These are phyloP conservation scores for Chalciporus sp. DNA, from an alignment of 1,284 basidiomycete species.

Conservation along the genomic window DNA sequence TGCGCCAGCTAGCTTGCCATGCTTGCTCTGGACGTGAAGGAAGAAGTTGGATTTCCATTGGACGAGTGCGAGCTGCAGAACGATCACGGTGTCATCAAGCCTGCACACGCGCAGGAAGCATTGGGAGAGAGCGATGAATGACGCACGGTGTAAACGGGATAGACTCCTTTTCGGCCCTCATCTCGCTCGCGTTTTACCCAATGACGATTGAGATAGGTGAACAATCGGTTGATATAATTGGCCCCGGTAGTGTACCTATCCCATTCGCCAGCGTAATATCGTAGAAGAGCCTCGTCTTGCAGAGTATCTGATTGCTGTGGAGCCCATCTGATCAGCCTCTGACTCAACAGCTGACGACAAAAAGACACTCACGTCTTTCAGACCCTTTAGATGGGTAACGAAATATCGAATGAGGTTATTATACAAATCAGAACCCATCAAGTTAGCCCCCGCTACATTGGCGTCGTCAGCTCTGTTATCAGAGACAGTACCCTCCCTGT, in stretches of 20 bases:
- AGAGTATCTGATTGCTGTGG: slow-evolving; percentile 75
- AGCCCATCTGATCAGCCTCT: slow-evolving; percentile 4
- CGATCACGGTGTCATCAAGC: slow-evolving; percentile 7
- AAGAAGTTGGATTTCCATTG: slow-evolving; percentile 97
- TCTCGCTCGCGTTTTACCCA: slow-evolving; percentile 99
- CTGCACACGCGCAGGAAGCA: neutral
- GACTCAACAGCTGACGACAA: slow-evolving; percentile 1
- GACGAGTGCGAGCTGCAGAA: slow-evolving; percentile 81
- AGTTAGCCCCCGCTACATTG: slow-evolving; percentile 80
- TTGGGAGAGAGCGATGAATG: neutral
- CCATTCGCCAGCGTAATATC: slow-evolving; percentile 94
- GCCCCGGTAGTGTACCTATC: slow-evolving; percentile 96
- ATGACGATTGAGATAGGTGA: slow-evolving; percentile 97
- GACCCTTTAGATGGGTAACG: slow-evolving; percentile 70
- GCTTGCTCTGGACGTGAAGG: slow-evolving; percentile 79
- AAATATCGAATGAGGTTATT: slow-evolving; percentile 88
- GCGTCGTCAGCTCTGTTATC: slow-evolving; percentile 22
- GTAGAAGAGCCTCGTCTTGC: slow-evolving; percentile 85
- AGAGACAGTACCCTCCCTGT: slow-evolving; percentile 19
- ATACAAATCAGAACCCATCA: slow-evolving; percentile 95
- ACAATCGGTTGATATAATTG: slow-evolving; percentile 93
- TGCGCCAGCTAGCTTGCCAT: slow-evolving; percentile 84
- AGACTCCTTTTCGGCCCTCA: slow-evolving; percentile 94
- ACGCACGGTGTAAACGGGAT: slow-evolving; percentile 93
- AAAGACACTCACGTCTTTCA: slow-evolving; percentile 58